A percentile compares a stretch with the other conserved stretches of the same genome.
phyloP scores from a whole-genome alignment of 2,329 filamentous ascomycete species.

The Hypoxylon sp. region DNA sequence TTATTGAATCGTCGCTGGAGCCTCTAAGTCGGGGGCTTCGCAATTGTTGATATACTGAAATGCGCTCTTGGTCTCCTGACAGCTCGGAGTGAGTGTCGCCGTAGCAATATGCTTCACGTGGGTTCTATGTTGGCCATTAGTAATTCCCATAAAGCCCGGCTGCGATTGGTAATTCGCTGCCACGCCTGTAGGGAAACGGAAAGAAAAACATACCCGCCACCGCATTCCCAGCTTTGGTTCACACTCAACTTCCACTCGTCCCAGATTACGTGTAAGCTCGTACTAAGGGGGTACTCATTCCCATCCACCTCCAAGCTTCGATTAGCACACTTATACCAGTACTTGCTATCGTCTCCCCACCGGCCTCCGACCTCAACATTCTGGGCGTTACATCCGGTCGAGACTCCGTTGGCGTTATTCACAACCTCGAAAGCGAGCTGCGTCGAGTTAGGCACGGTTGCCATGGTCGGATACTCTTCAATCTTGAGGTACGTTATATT shows the following conservation, averaged over 20 bases:
- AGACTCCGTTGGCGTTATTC: slow-evolving; percentile 40
- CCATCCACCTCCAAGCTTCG: slow-evolving; percentile 32
- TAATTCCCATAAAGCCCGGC: background rate
- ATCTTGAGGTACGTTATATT: slow-evolving; percentile 33
- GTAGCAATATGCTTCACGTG: slow-evolving; percentile 42
- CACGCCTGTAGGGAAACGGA: too few species aligned
- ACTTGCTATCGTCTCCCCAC: slow-evolving; percentile 40
- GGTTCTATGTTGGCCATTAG: slow-evolving; percentile 31
- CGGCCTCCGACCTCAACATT: slow-evolving; percentile 32
- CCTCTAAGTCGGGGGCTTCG: slow-evolving; percentile 42
- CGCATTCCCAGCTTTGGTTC: slow-evolving; percentile 50
- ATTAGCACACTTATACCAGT: slow-evolving; percentile 47
- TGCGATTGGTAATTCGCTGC: background rate
- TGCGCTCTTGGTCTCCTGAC: slow-evolving; percentile 40
- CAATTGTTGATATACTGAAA: slow-evolving; percentile 49
- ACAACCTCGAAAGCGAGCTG: slow-evolving; percentile 41
- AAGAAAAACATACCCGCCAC: slow-evolving; percentile 37
- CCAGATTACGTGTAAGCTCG: slow-evolving; percentile 45
- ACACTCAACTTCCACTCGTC: slow-evolving; percentile 46
- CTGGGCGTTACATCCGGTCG: slow-evolving; percentile 36
- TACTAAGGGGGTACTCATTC: slow-evolving; percentile 39
- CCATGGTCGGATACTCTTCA: slow-evolving; percentile 20
- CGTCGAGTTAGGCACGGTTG: slow-evolving; percentile 38
- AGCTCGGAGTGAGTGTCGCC: slow-evolving; percentile 44
- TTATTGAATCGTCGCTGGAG: slow-evolving; percentile 38